Percentiles rank a stretch among this genome's conserved stretches.
Conservation (phyloP, 345 rosid genomes). For the Litchi chinensis region DNA sequence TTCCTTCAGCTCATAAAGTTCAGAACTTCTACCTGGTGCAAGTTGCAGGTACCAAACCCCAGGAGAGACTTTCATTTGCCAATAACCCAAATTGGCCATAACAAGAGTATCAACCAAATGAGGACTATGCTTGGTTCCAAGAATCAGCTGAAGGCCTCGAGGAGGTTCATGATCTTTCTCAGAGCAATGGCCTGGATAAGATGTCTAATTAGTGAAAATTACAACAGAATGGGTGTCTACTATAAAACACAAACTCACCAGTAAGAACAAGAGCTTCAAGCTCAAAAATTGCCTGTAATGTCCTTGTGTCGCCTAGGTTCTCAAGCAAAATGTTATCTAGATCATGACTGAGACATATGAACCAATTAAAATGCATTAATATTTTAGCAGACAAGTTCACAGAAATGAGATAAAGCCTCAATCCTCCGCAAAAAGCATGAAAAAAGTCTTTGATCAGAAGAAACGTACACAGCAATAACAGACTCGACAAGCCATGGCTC, state of each 20-base stretch:
- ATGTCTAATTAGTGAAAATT: slow-evolving; percentile 10
- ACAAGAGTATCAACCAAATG: slow-evolving; percentile 98
- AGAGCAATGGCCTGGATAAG: slow-evolving; percentile 78
- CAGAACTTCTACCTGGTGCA: slow-evolving; percentile 97
- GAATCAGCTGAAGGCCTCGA: slow-evolving; percentile 97
- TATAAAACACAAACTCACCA: slow-evolving; percentile 50
- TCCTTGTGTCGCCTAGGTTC: slow-evolving; percentile 94
- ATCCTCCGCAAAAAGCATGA: background rate
- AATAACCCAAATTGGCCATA: slow-evolving; percentile 99
- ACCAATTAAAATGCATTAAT: slow-evolving; percentile 28
- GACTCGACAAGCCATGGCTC: slow-evolving; percentile 99
- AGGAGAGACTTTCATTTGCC: slow-evolving; percentile 99
- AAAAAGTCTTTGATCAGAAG: slow-evolving; percentile 10
- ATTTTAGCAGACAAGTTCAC: slow-evolving; percentile 9
- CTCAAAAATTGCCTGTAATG: slow-evolving; percentile 95
- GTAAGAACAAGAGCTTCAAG: slow-evolving; percentile 98
- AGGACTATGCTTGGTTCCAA: slow-evolving; percentile 87
- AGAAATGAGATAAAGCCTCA: background rate
- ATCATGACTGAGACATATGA: slow-evolving; percentile 71
- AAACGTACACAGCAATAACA: slow-evolving; percentile 89
- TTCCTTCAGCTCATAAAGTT: slow-evolving; percentile 69
- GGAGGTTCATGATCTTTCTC: slow-evolving; percentile 99
- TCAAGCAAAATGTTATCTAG: slow-evolving; percentile 98
- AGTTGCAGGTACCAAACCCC: slow-evolving; percentile 99
- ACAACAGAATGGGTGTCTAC: slow-evolving; percentile 1